Conservation (phyloP, 2,329 filamentous ascomycete genomes). For the Calonectria multiphialidica region DNA sequence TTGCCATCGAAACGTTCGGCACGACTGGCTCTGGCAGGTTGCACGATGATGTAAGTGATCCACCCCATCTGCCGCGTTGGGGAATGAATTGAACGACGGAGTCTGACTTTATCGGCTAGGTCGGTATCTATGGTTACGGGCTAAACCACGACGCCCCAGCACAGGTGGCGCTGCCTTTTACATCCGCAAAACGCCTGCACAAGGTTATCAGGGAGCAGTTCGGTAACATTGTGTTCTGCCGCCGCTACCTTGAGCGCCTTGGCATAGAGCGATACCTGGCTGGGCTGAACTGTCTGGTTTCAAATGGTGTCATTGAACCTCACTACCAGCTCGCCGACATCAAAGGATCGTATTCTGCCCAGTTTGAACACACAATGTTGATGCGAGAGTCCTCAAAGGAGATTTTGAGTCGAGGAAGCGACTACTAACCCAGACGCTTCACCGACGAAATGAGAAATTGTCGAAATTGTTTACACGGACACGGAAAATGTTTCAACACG, state of each 20-base stretch:
- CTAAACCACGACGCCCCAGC: slow-evolving; percentile 52
- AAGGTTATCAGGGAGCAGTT: slow-evolving; percentile 73
- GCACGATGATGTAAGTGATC: slow-evolving; percentile 74
- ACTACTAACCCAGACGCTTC: slow-evolving; percentile 54
- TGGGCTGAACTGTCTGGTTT: slow-evolving; percentile 70
- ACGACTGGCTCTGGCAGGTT: slow-evolving; percentile 88
- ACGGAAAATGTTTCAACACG: slow-evolving; percentile 25
- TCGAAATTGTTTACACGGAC: neutral
- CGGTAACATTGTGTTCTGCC: slow-evolving; percentile 70
- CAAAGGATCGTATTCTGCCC: slow-evolving; percentile 72
- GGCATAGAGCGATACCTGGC: slow-evolving; percentile 70
- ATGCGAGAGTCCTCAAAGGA: slow-evolving; percentile 60
- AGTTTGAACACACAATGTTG: slow-evolving; percentile 71
- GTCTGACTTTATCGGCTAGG: slow-evolving; percentile 42
- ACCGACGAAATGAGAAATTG: neutral
- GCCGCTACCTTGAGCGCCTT: slow-evolving; percentile 74
- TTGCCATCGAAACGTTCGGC: slow-evolving; percentile 94
- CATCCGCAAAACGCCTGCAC: slow-evolving; percentile 67
- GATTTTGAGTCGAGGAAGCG: slow-evolving; percentile 63
- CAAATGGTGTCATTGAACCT: slow-evolving; percentile 67
- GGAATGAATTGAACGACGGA: accelerated
- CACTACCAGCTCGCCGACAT: slow-evolving; percentile 69
- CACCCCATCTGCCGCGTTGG: accelerated
- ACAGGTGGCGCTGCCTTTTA: slow-evolving; percentile 54
- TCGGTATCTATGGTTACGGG: slow-evolving; percentile 66